These are phyloP conservation scores for Suillus americanus DNA, from an alignment of 768 basidiomycete species.

Conservation along the genomic window DNA sequence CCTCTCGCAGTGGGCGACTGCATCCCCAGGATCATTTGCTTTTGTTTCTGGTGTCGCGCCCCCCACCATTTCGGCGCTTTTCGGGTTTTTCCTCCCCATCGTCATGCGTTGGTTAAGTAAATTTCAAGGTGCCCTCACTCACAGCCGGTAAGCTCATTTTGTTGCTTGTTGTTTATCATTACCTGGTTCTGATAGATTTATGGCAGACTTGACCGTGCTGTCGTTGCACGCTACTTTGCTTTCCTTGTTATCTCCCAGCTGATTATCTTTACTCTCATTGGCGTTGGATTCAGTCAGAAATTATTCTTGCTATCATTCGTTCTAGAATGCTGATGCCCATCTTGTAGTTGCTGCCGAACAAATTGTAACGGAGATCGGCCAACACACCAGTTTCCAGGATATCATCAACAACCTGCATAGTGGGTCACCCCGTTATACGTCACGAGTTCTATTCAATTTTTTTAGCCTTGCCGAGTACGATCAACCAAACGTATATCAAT, in stretches of 20 bases:
- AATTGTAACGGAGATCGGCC: constrained; percentile 47
- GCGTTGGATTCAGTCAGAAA: constrained; percentile 77
- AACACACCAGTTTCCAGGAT: constrained; percentile 43
- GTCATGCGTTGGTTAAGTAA: constrained; percentile 81
- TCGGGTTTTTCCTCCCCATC: constrained; percentile 89
- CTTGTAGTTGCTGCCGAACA: constrained; percentile 33
- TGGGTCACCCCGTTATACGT: constrained; percentile 16
- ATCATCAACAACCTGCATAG: constrained; percentile 48
- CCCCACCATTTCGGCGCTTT: constrained; percentile 82
- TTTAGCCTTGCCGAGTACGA: constrained; percentile 63
- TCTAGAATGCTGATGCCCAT: background rate
- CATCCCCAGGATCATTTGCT: constrained; percentile 70
- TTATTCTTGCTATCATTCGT: constrained; percentile 9
- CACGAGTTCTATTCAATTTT: constrained; percentile 5
- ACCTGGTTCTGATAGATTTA: constrained; percentile 5
- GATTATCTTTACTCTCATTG: constrained; percentile 90
- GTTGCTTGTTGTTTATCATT: background rate
- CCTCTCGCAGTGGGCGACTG: constrained; percentile 65
- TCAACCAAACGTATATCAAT: constrained; percentile 88
- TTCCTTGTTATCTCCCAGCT: constrained; percentile 95
- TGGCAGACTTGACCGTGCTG: constrained; percentile 81
- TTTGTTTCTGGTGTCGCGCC: constrained; percentile 92
- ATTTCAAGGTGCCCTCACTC: constrained; percentile 58
- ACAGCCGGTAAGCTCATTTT: constrained; percentile 25
- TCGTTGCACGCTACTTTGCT: constrained; percentile 88